Conservation (phyloP, 1,284 basidiomycete species). For the Boletus sp. region DNA sequence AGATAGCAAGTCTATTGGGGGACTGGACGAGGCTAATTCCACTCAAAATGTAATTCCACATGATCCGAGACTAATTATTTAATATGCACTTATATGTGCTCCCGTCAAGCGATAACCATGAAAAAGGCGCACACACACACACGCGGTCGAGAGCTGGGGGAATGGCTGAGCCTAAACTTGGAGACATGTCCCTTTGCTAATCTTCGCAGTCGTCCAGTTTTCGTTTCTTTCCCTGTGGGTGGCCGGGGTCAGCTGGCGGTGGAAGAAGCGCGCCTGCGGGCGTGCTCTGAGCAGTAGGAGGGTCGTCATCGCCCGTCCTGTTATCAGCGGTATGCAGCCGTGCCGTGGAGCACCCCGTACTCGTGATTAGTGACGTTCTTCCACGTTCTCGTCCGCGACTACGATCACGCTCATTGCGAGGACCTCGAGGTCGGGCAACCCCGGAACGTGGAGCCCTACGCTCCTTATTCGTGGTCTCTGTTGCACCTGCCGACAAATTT, state of each 20-base stretch:
- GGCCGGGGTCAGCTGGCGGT: background rate
- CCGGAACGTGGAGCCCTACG: background rate
- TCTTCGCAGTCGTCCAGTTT: slow-evolving; percentile 19
- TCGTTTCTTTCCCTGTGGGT: slow-evolving; percentile 22
- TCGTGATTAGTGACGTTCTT: background rate
- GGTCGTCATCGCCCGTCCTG: background rate
- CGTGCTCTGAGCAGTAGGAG: background rate
- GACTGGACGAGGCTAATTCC: slow-evolving; percentile 8
- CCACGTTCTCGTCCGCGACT: background rate
- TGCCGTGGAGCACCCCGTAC: background rate
- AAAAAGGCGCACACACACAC: background rate
- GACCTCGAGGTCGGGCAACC: background rate
- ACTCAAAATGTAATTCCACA: background rate
- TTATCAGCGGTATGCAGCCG: background rate
- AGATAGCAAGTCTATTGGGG: background rate
- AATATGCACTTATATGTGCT: slow-evolving; percentile 7
- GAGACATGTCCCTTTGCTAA: background rate
- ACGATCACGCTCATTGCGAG: background rate
- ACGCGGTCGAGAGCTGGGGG: background rate
- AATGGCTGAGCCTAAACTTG: slow-evolving; percentile 1
- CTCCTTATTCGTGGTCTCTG: background rate
- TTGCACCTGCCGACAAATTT: background rate
- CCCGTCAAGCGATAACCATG: background rate
- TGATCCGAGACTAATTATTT: background rate
- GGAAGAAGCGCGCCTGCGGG: too few species aligned